Base-by-base conservation (phyloP, 1,139 yeast genomes). In the Yamadazyma epiphylla region DNA sequence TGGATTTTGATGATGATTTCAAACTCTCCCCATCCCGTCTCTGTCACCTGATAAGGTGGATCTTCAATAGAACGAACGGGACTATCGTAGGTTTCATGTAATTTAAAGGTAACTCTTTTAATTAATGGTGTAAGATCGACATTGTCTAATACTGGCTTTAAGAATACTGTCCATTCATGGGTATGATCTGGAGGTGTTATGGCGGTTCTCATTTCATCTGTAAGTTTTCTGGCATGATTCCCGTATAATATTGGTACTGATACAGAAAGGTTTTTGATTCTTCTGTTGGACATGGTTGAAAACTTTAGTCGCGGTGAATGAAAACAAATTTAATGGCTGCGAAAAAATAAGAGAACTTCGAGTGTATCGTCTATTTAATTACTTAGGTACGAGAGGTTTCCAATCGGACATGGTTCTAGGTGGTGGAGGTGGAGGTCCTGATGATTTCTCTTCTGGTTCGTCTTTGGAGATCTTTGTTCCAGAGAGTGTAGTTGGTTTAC, bases 11-110 rank as follows among this genome's bases (percentile, higher is more conserved):
- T 80, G 24, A 84, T 77, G 39, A 94, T 84, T 51, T 91, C 99
- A 59, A 91, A 91, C 56, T 91, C 99, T 39, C 99, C 99, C 99
- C 99, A 91, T 0, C 99, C 99, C 0, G 97, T 86, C 51, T 94
- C 99, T 1, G 96, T 85, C 10, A 91, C 89, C 53, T 89, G 94
- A 48, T 84, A 91, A 0, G 98, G 98, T 2, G 96, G 96, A 20
- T 70, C 57, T 42, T 91, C 98, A 5, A 91, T 70, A 1, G 94
- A 71, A 35, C 99, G 64, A 12, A 88, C 77, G 1, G 96, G 78
- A 45, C 80, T 85, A 9, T 82, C 84, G 49, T 91, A 91, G 0
- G 98, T 91, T 43, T 91, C 98, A 55, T 91, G 98, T 22, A 91
- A 67, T 53, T 94, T 91, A 66, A 89, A 91, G 0, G 91, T 89